Evolutionary conservation across 2,329 filamentous ascomycete species (phyloP).

Genomic region (Fusarium miscanthi): DNA sequence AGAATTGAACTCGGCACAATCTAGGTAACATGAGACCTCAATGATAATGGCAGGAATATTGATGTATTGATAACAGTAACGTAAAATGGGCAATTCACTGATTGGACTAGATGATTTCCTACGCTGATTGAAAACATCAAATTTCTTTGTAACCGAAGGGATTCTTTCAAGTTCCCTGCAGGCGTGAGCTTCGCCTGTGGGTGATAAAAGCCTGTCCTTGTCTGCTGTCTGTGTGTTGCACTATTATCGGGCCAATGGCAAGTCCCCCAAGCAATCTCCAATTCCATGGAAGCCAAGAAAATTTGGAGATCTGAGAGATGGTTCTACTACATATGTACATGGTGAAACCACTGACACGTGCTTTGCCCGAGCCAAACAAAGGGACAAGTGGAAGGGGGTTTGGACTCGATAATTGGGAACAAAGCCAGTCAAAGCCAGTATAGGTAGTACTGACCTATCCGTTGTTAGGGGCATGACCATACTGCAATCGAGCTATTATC

Average conservation of each 20-base stretch:
- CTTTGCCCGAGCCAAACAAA: constrained; percentile 10
- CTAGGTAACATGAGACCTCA: neutral
- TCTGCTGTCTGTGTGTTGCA: neutral
- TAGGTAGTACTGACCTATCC: neutral
- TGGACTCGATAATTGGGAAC: neutral
- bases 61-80: neutral
- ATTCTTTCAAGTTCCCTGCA: constrained; percentile 1
- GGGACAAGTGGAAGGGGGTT: neutral
- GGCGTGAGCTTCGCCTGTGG: neutral
- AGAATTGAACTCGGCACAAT: neutral
- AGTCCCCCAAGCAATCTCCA: constrained; percentile 19
- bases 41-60: too few relatives aligned
- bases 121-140: neutral
- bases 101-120: neutral
- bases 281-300: constrained; percentile 21
- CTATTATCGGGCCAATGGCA: constrained; percentile 33
- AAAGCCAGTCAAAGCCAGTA: constrained; percentile 1
- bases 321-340: neutral
- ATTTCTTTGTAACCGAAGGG: neutral
- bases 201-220: constrained; percentile 19
- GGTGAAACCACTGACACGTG: constrained; percentile 28
- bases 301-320: constrained; percentile 16
- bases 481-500: neutral
- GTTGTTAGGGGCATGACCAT: constrained; percentile 1
- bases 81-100: neutral